Base-by-base conservation (phyloP, 441 rosid species). In the Populus hybrid region DNA sequence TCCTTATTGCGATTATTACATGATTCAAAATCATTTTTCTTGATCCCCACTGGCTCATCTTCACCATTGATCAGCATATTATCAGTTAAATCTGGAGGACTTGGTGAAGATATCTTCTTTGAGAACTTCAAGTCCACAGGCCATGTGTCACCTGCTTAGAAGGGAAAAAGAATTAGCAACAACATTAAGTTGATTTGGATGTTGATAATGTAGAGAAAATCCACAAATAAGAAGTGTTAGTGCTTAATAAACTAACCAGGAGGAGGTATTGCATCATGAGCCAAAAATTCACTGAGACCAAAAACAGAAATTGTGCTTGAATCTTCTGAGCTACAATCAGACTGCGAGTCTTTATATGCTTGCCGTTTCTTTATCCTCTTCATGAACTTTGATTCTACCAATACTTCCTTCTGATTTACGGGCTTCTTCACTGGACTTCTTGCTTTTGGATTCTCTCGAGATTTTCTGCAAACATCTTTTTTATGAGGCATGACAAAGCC, bases 251-350 rank as follows among this genome's bases (percentile, higher is more conserved):
- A 68, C 23, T 61, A 32, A 92, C 97, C 97, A 86, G 88, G 77
- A 26, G 38, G 78, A 75, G 75, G 76, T 69, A 70, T 82, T 72
- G 83, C 82, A 23, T 79, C 85, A n/a, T 83, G 77, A 70, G 77
- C 67, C 20, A 76, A 72, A 38, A 82, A 84, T 20, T 92, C 88
- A 63, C 76, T 81, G 42, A 78, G 82, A 79, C 84, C 86, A 59
- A 90, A 87, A 83, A 90, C 90, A 77, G 93, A 93, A 46, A 88
- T 81, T 2, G 93, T 91, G 77, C 85, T 85, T 28, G 89, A 85
- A 77, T 80, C 80, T n/a, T 80, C 85, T 10, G 88, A 87, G 78
- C 75, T 85, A 36, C 74, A 61, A 28, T 85, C 82, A 74, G 70
- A 77, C 68, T 70, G 73, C 10, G 36, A 23, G 32, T 79, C 77